Conservation (phyloP, 805 yeast genomes). For the Candida mattraensis region DNA sequence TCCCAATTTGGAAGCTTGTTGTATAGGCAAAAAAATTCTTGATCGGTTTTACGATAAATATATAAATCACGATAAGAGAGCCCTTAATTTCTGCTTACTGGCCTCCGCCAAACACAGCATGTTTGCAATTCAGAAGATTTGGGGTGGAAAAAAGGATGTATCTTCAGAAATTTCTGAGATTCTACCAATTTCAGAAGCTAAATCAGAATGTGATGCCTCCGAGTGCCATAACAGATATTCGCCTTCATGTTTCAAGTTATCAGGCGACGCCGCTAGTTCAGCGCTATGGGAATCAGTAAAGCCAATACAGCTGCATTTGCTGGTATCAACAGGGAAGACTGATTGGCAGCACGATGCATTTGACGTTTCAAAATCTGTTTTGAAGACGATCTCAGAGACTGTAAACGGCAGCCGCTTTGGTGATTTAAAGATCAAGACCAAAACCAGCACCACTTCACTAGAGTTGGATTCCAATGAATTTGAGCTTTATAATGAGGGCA, state of each 20-base stretch:
- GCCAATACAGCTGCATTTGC: slow-evolving; percentile 66
- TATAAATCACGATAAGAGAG: no score
- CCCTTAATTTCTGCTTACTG: no score
- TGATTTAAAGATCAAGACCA: slow-evolving; percentile 17
- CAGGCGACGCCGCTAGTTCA: slow-evolving; percentile 23
- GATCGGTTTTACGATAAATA: no score
- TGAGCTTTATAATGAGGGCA: slow-evolving; percentile 41
- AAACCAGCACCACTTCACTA: slow-evolving; percentile 24
- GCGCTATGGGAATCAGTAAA: slow-evolving; percentile 71
- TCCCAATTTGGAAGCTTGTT: slow-evolving; percentile 4
- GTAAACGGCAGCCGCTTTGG: slow-evolving; percentile 26
- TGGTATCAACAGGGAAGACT: slow-evolving; percentile 78
- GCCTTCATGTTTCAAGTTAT: slow-evolving; percentile 38
- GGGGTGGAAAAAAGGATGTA: slow-evolving; percentile 11
- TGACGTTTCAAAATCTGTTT: slow-evolving; percentile 34
- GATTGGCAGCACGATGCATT: slow-evolving; percentile 85
- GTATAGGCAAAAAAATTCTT: background rate
- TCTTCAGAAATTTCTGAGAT: slow-evolving; percentile 34
- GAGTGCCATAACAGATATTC: slow-evolving; percentile 41
- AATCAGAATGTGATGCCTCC: slow-evolving; percentile 49
- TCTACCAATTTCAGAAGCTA: slow-evolving; percentile 48
- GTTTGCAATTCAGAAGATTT: slow-evolving; percentile 23
- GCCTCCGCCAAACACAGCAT: slow-evolving; percentile 13
- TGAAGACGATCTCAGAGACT: slow-evolving; percentile 22
- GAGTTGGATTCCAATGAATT: slow-evolving; percentile 34